phyloP scores from a whole-genome alignment of 169 alveolate genomes.

The Plasmodium relictum region DNA sequence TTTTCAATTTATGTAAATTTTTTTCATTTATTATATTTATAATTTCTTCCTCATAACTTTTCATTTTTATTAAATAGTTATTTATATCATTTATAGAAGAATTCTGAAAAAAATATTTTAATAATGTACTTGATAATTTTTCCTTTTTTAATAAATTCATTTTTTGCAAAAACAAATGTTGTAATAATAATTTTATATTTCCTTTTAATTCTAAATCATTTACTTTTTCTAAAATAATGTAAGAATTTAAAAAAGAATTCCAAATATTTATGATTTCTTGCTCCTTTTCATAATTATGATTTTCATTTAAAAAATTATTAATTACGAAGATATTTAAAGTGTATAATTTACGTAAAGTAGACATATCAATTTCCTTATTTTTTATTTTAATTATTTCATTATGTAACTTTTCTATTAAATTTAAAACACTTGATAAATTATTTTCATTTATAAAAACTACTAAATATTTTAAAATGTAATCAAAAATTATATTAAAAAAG shows the following conservation, averaged over 20 bases:
- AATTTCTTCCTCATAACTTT: conserved; percentile 28
- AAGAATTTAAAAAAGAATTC: conserved; percentile 51
- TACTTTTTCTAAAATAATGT: conserved; percentile 28
- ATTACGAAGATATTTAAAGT: conserved; percentile 36
- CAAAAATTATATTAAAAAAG: conserved; percentile 17
- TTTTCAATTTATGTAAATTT: conserved; percentile 38
- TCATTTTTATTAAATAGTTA: conserved; percentile 31
- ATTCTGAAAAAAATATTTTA: conserved; percentile 36
- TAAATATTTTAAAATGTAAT: conserved; percentile 31
- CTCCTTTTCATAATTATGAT: conserved; percentile 4
- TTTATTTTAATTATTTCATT: not conserved
- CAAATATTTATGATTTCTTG: conserved; percentile 8
- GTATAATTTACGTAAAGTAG: conserved; percentile 19
- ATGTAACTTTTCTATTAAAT: conserved; percentile 26
- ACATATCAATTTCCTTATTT: not conserved
- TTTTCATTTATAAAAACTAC: conserved; percentile 27
- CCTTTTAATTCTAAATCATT: conserved; percentile 20
- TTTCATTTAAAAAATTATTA: conserved; percentile 29
- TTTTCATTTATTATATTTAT: conserved; percentile 4
- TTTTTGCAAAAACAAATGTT: conserved; percentile 32
- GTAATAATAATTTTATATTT: conserved; percentile 21
- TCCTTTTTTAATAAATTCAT: conserved; percentile 44
- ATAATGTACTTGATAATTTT: conserved; percentile 42
- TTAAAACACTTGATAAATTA: conserved; percentile 23
- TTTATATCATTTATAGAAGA: conserved; percentile 48